Conservation (phyloP, 2,329 filamentous ascomycete species). For the Cryphonectria japonica region DNA sequence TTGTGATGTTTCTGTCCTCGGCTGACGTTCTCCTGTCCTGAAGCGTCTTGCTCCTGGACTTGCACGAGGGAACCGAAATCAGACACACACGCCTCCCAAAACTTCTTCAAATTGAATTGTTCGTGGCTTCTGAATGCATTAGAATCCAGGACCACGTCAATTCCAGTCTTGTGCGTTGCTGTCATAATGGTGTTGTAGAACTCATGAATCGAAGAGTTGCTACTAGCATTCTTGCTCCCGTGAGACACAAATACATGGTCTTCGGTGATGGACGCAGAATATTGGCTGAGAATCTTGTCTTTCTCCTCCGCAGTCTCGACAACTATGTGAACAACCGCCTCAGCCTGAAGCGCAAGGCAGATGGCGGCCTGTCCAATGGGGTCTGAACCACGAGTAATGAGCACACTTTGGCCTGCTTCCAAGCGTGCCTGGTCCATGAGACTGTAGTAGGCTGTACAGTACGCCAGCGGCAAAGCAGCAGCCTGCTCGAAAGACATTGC, state of each 20-base stretch:
- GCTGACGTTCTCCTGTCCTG: background rate
- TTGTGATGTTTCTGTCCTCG: background rate
- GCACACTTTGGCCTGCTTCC: slow-evolving; percentile 42
- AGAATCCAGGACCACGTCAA: slow-evolving; percentile 10
- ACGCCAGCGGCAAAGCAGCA: slow-evolving; percentile 46
- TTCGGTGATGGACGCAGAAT: background rate
- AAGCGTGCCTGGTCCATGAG: slow-evolving; percentile 45
- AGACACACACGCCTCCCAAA: slow-evolving; percentile 24
- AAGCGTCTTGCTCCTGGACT: background rate
- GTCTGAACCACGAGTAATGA: slow-evolving; percentile 46
- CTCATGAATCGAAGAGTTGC: background rate
- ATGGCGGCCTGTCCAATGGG: slow-evolving; percentile 47
- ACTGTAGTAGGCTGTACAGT: slow-evolving; percentile 46
- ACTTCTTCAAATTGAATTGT: background rate
- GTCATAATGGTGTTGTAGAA: background rate
- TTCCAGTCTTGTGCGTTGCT: background rate
- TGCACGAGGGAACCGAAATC: slow-evolving; percentile 19
- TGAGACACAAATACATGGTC: background rate
- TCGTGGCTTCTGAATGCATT: too few relatives aligned
- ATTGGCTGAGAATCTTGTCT: slow-evolving; percentile 39
- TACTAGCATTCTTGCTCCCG: background rate
- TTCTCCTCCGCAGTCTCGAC: slow-evolving; percentile 46
- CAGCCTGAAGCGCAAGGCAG: slow-evolving; percentile 42
- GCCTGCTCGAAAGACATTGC: slow-evolving; percentile 42
- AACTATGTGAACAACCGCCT: slow-evolving; percentile 48